phyloP scores from a whole-genome alignment of 805 yeast species.

The Saccharomycopsis synnaedendra region DNA sequence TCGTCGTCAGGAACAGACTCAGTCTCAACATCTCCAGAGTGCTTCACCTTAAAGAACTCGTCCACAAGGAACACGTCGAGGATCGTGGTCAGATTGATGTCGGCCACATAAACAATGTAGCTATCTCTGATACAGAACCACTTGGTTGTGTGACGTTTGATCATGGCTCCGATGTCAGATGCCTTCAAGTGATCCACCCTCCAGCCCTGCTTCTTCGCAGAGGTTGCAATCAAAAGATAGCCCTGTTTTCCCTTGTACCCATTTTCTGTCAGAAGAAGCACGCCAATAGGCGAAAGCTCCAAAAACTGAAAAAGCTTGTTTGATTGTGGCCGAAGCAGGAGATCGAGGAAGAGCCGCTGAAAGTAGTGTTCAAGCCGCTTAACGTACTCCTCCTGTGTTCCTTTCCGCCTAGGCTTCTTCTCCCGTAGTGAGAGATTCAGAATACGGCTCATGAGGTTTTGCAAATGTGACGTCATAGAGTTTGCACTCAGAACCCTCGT shows the following conservation, averaged over 20 bases:
- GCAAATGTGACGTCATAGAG: slow-evolving; percentile 8
- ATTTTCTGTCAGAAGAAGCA: slow-evolving; percentile 70
- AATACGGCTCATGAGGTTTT: slow-evolving; percentile 8
- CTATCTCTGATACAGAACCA: slow-evolving; percentile 87
- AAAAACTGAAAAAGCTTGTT: slow-evolving; percentile 77
- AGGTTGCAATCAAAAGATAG: slow-evolving; percentile 61
- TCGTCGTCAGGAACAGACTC: slow-evolving; percentile 19
- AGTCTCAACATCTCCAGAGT: slow-evolving; percentile 27
- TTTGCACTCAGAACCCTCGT: background rate
- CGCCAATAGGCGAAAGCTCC: slow-evolving; percentile 82
- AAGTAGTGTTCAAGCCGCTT: slow-evolving; percentile 52
- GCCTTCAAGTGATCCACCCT: slow-evolving; percentile 80
- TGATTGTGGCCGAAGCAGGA: slow-evolving; percentile 69
- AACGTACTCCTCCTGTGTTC: background rate
- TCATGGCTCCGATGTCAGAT: slow-evolving; percentile 75
- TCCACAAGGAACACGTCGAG: slow-evolving; percentile 91
- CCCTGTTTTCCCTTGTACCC: slow-evolving; percentile 88
- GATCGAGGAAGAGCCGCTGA: slow-evolving; percentile 42
- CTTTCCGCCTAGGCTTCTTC: background rate
- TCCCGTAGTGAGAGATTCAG: slow-evolving; percentile 2
- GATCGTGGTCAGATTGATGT: slow-evolving; percentile 77
- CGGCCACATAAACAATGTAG: slow-evolving; percentile 76
- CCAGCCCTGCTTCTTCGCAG: slow-evolving; percentile 91
- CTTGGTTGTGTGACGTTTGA: slow-evolving; percentile 78
- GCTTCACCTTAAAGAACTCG: slow-evolving; percentile 46